Percentiles rank a stretch among this genome's conserved stretches.
Evolutionary conservation across 129 eudicot genomes (phyloP).

Genomic region (Glebionis coronaria): DNA sequence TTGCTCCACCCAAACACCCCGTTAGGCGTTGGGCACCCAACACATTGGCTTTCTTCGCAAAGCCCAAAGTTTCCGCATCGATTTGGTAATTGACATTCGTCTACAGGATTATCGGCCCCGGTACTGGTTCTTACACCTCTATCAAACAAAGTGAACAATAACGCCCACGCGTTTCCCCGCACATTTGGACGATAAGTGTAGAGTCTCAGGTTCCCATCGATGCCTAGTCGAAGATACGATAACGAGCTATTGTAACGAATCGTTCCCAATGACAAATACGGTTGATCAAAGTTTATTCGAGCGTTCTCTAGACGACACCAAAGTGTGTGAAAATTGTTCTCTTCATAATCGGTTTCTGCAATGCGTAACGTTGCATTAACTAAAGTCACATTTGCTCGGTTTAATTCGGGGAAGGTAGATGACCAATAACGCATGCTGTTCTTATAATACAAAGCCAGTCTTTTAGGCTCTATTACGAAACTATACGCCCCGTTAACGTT

Average conservation of each 20-base stretch:
- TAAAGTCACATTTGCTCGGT: not conserved
- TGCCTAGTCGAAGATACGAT: conserved; percentile 44
- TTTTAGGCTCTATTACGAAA: conserved; percentile 31
- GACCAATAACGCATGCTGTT: conserved; percentile 28
- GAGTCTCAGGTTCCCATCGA: conserved; percentile 48
- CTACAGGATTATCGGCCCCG: not conserved
- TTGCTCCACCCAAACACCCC: conserved; percentile 53
- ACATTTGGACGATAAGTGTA: conserved; percentile 35
- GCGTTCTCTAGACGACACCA: not conserved
- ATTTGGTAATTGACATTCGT: conserved; percentile 50
- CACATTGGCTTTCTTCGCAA: conserved; percentile 49
- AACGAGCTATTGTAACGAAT: conserved; percentile 38
- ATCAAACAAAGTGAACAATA: conserved; percentile 35
- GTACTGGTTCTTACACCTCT: not conserved
- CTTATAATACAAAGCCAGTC: conserved; percentile 36
- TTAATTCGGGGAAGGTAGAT: conserved; percentile 20
- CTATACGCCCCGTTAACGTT: conserved; percentile 42
- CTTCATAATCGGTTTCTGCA: conserved; percentile 18
- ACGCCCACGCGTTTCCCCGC: conserved; percentile 34
- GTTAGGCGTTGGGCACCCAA: conserved; percentile 43
- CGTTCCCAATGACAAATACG: not conserved
- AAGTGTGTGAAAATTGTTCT: conserved; percentile 1
- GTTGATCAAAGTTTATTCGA: not conserved
- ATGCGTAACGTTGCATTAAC: conserved; percentile 14
- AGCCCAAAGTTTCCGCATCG: conserved; percentile 47